Conservation (phyloP, 306 rosid genomes). For the Prunus dulcis region DNA sequence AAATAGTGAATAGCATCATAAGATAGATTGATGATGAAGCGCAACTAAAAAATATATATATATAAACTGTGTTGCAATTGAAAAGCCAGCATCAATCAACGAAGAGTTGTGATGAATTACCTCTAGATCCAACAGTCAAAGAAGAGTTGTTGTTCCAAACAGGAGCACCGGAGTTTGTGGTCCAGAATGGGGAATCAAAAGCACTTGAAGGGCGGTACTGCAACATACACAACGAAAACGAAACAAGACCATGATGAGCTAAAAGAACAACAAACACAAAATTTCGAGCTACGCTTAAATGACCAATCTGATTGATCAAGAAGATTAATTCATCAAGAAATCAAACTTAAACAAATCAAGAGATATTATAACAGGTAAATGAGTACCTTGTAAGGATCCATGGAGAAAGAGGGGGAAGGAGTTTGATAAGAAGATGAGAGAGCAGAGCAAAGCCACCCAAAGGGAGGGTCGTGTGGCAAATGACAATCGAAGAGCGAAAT, state of each 20-base stretch:
- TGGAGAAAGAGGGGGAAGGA: constrained; percentile 3
- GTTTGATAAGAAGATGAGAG: not conserved
- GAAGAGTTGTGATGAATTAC: constrained; percentile 20
- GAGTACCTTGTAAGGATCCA: constrained; percentile 90
- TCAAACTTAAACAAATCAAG: not conserved
- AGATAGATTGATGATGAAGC: not conserved
- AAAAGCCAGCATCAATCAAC: too few species aligned
- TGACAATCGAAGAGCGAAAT: constrained; percentile 3
- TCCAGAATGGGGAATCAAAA: constrained; percentile 70
- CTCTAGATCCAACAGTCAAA: constrained; percentile 70
- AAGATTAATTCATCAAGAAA: not conserved
- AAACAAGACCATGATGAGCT: not conserved
- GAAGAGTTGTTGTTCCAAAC: constrained; percentile 76
- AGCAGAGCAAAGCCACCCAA: not conserved
- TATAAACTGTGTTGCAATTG: too few species aligned
- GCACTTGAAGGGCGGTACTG: constrained; percentile 90
- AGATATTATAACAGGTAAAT: not conserved
- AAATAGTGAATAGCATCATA: too few species aligned
- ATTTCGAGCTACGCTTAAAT: not conserved
- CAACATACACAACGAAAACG: constrained; percentile 13
- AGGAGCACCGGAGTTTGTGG: constrained; percentile 90
- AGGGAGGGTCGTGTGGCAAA: not conserved
- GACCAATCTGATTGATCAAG: not conserved
- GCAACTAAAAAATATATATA: too few species aligned
- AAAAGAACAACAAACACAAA: not conserved